A percentile compares a stretch with the other conserved stretches of the same genome.
Conservation (phyloP, 2,329 filamentous ascomycete species). For the Sporothrix euskadiensis region DNA sequence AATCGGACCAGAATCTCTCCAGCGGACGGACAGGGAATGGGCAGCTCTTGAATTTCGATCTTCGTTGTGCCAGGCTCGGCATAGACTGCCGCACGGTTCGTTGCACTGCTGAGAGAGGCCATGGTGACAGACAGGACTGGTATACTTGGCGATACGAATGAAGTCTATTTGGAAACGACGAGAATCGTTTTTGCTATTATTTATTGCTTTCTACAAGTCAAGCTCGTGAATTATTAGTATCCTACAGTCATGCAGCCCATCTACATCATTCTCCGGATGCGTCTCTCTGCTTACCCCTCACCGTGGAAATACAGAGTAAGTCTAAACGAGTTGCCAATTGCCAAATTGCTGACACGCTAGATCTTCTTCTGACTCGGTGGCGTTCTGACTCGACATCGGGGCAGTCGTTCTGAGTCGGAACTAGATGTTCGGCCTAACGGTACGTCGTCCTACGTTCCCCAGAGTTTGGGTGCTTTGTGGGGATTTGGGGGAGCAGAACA, state of each 20-base stretch:
- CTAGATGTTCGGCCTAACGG: neutral
- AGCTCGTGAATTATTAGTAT: neutral
- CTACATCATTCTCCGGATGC: neutral
- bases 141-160: neutral
- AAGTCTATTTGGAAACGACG: neutral
- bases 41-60: neutral
- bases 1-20: neutral
- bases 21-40: neutral
- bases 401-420: neutral
- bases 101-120: neutral
- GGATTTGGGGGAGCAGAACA: too few species aligned
- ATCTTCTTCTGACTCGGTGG: neutral
- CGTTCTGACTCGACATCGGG: neutral
- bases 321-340: neutral
- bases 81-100: conserved; percentile 2
- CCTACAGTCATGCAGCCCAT: neutral
- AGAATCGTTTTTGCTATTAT: neutral
- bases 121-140: neutral
- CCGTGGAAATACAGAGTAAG: neutral
- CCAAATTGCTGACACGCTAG: neutral
- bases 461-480: neutral
- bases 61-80: neutral
- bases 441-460: neutral
- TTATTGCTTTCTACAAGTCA: neutral
- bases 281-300: neutral